Evolutionary conservation across 176 grass and related monocot genomes (phyloP).

Genomic region (Lolium perenne): DNA sequence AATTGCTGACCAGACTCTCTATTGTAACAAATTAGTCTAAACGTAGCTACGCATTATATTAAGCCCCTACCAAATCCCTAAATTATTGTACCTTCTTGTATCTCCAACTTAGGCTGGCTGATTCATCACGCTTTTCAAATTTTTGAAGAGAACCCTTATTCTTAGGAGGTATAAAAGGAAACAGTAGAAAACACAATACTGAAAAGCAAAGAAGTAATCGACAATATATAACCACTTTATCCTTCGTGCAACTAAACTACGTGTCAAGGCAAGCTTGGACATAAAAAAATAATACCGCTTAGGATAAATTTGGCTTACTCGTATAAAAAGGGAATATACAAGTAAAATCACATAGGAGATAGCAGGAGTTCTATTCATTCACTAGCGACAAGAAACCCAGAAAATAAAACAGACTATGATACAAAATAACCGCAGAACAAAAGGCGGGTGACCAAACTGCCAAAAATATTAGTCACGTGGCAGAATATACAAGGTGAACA

Average conservation of each 20-base stretch:
- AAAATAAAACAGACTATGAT: background rate
- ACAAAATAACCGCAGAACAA: background rate
- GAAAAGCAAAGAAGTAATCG: background rate
- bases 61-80: constrained; percentile 10
- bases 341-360: background rate
- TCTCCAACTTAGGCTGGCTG: constrained; percentile 15
- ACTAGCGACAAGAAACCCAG: background rate
- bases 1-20: background rate
- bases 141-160: background rate
- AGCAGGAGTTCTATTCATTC: background rate
- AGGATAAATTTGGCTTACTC: background rate
- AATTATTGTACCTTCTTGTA: background rate
- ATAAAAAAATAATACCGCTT: background rate
- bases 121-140: constrained; percentile 1
- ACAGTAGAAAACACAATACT: constrained; percentile 5
- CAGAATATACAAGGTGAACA: background rate
- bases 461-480: background rate
- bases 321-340: background rate
- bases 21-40: constrained; percentile 18
- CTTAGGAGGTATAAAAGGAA: constrained; percentile 4
- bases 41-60: background rate
- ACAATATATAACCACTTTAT: constrained; percentile 23
- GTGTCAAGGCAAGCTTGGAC: constrained; percentile 18
- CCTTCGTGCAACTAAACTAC: constrained; percentile 8
- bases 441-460: background rate